Evolutionary conservation across 306 rosid genomes (phyloP).

Genomic region (Pachyrhizus erosus): DNA sequence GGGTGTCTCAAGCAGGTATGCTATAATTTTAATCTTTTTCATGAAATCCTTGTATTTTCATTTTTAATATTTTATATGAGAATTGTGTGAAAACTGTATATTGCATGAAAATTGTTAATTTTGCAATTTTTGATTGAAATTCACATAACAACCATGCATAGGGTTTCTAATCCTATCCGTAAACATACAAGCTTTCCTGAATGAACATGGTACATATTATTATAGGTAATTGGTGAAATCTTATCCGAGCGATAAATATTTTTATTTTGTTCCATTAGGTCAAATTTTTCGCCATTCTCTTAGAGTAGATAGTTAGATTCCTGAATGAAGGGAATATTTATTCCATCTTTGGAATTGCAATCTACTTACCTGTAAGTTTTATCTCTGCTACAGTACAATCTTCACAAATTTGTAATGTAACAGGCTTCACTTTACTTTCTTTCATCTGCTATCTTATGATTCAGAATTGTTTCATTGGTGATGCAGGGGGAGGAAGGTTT

Average conservation of each 20-base stretch:
- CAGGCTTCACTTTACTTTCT: neutral
- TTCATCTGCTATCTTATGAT: slow-evolving; percentile 8
- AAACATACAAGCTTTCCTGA: neutral
- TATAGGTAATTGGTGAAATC: slow-evolving; percentile 19
- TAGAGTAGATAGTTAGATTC: neutral
- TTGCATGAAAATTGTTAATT: slow-evolving; percentile 19
- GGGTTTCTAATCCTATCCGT: neutral
- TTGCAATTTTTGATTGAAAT: slow-evolving; percentile 13
- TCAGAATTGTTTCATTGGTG: slow-evolving; percentile 32
- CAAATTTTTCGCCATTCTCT: neutral
- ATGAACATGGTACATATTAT: neutral
- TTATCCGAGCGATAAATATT: neutral
- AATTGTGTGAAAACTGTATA: slow-evolving; percentile 9
- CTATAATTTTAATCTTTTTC: slow-evolving; percentile 9
- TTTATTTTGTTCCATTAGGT: slow-evolving; percentile 9
- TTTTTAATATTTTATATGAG: neutral
- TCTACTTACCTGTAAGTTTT: neutral
- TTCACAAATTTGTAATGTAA: slow-evolving; percentile 1
- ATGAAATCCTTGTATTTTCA: neutral
- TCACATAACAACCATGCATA: neutral
- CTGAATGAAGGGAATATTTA: neutral
- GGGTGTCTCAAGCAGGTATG: slow-evolving; percentile 66
- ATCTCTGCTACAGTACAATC: neutral
- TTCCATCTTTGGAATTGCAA: neutral
- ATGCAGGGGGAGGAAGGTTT: slow-evolving; percentile 78